Conservation (phyloP, 148 eudicot species). For the Chenopodium suecicum region DNA sequence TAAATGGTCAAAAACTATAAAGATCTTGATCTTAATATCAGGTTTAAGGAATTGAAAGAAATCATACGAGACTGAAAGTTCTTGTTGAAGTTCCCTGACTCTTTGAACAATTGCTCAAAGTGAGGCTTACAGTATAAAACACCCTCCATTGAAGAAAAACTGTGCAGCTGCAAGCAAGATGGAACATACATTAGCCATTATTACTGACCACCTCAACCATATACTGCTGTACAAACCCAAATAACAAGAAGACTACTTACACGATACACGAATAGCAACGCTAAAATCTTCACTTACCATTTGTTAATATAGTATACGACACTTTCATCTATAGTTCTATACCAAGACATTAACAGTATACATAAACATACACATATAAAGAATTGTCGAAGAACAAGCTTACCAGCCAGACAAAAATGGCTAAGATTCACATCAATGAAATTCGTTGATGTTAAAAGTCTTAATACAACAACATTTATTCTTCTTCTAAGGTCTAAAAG, state of each 20-base stretch:
- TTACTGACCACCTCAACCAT: constrained; percentile 3
- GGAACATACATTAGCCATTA: constrained; percentile 15
- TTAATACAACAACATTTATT: background rate
- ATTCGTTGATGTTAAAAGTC: background rate
- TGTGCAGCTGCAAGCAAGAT: constrained; percentile 61
- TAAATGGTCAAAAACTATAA: background rate
- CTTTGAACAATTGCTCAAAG: constrained; percentile 96
- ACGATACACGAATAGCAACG: background rate
- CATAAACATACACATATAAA: background rate
- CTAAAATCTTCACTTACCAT: background rate
- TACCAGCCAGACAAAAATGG: background rate
- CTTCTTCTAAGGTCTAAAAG: background rate
- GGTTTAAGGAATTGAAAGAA: background rate
- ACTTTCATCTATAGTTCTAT: background rate
- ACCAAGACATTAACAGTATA: background rate
- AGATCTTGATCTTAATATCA: constrained; percentile 1
- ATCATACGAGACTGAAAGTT: constrained; percentile 80
- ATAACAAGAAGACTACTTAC: background rate
- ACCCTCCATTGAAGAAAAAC: constrained; percentile 91
- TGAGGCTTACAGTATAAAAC: constrained; percentile 95
- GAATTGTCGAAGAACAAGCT: background rate
- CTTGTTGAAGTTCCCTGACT: constrained; percentile 81
- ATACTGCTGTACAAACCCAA: background rate
- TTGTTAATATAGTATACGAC: background rate
- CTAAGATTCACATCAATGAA: background rate